These are phyloP conservation scores for Seiridium cupressi DNA, from an alignment of 2,329 filamentous ascomycete genomes.

Conservation along the genomic window DNA sequence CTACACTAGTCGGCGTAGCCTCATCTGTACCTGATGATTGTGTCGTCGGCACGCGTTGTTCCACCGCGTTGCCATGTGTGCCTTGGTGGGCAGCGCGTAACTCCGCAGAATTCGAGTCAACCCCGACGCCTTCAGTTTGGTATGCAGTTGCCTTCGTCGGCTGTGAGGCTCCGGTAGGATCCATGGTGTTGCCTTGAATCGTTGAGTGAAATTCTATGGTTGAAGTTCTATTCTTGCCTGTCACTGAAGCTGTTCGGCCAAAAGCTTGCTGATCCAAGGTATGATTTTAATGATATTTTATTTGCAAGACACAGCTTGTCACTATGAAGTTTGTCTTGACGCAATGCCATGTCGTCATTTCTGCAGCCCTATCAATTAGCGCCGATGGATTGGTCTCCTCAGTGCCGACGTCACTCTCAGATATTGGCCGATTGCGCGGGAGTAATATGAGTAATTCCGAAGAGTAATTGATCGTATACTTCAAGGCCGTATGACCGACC, in stretches of 20 bases:
- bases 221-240: not conserved
- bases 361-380: not conserved
- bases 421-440: not conserved
- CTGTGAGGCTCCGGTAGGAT: slow-evolving; percentile 23
- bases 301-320: not conserved
- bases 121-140: slow-evolving; percentile 22
- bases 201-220: not conserved
- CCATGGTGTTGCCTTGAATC: slow-evolving; percentile 16
- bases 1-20: slow-evolving; percentile 24
- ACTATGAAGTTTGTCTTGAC: not conserved
- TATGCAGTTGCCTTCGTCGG: slow-evolving; percentile 24
- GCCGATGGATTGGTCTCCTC: slow-evolving; percentile 2
- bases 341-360: not conserved
- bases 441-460: not conserved
- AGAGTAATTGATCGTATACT: not conserved
- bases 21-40: slow-evolving; percentile 15
- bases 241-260: not conserved
- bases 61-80: slow-evolving; percentile 10
- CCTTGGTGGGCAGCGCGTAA: slow-evolving; percentile 13
- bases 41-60: slow-evolving; percentile 16
- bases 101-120: slow-evolving; percentile 22
- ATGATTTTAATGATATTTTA: not conserved
- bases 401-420: not conserved
- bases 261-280: not conserved
- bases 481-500: too few relatives aligned